Evolutionary conservation across 2,329 filamentous ascomycete species (phyloP), one percentile per base, ranked within the genome.

Genomic region (Calonectria leucothoes): DNA sequence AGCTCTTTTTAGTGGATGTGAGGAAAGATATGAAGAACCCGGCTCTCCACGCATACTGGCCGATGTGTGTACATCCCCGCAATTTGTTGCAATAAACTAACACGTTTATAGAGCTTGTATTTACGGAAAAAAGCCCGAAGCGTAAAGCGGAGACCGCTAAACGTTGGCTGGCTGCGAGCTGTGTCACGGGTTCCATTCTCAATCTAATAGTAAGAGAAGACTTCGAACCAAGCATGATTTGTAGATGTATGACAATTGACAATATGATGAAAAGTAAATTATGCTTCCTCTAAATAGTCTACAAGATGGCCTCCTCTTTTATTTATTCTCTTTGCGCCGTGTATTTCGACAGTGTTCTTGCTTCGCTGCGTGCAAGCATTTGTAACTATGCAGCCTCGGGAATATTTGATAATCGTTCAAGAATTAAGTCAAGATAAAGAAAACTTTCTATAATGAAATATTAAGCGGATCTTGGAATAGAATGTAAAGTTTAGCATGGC

Each of bases 21-120:
- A 72, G 80, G 23, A 76, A 76, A 57, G 79, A 81, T 11, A 49
- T 81, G 23, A 71, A 57, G n/a, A 72, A 80, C 59, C 35, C 71
- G 23, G 70, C 57, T 1, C 75, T 82, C 6, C 81, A 82, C 63
- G 77, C 77, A 10, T 82, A 82, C 33, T 79, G 66, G 64, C 77
- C 73, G 2, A 69, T 79, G 76, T 79, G 65, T 65, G 74, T 63
- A 35, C 25, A 17, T 11, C 6, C n/a, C 4, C 4, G 12, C 17
- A 29, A 6, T 5, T 25, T n/a, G 8, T 14, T 20, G 15, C 27
- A 1, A 2, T 31, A 4, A 31, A 29, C 66, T 68, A 37, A 59
- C 6, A 42, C 3, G 12, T 20, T 10, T 4, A 37, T 27, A 68
- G 66, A 31, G 42, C 20, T 35, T 57, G 37, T 6, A 59, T 68